Evolutionary conservation across 1,139 yeast genomes (phyloP), one percentile per base, ranked within the genome.

Genomic region (Ogataea hybrid): DNA sequence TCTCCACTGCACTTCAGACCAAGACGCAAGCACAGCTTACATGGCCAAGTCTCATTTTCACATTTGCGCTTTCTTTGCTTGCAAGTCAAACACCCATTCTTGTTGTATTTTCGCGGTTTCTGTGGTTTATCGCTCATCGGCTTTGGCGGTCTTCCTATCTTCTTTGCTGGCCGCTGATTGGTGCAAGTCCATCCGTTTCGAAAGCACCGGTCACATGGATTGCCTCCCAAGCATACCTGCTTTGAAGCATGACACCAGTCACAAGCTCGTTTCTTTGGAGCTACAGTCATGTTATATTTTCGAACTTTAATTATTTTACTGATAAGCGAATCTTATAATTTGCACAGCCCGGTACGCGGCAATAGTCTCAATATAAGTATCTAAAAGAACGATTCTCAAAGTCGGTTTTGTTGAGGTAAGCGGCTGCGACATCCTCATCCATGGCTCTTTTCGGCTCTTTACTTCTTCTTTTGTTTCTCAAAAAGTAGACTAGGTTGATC

Each of bases 401-500:
- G 25, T 48, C 50, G 20, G 49, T 41, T 28, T 37, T 39, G 36
- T 46, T 46, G 20, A 27, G 17, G 39, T 40, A 47, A n/a, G 49
- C 38, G 15, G 35, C 37, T 1, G 31, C 14, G 17, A 43, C 28
- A n/a, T 47, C 50, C 5, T 32, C 34, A 6, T 45, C 43, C 17
- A 25, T 32, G 22, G 37, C 43, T 7, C 22, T 30, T 10, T 15
- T 34, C 5, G 20, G 6, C 5, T 28, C 48, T 3, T 50, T 49
- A 43, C 74, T 78, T 50, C 75, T 69, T 35, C 56, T 60, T 25
- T 57, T 58, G 49, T 75, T 76, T 53, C 71, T 73, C 42, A 57
- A 55, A 46, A 58, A 61, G 37, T 67, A 64, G 22, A 67, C 51
- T n/a, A 62, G 51, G 3, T 70, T 68, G 33, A 71, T 59, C 14